Evolutionary conservation across 2,329 filamentous ascomycete genomes (phyloP), one percentile per base, ranked within the genome.

Genomic region (Lecanicillium sp.): DNA sequence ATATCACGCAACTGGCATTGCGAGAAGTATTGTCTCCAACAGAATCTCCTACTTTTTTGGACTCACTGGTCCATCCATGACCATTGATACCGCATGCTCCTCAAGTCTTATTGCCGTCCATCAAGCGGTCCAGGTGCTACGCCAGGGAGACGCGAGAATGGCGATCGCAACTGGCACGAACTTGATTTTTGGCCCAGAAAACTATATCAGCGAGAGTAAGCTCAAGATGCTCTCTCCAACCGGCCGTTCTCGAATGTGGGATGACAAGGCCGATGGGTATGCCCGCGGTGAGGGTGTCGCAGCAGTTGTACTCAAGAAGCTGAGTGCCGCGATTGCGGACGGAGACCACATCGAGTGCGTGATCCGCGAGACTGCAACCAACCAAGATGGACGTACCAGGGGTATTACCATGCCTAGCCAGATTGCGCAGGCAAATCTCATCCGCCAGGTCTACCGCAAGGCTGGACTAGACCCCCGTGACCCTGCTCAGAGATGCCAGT

Each of bases 221-320:
- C 56, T 73, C 36, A 70, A 71, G 53, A 69, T 70, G 65, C 52
- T 70, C 21, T 75, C 73, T 1, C 69, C 75, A 26, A 68, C 67
- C 1, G 74, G 74, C 1, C 64, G 69, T 20, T 77, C 69, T 23
- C 68, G 67, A 42, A 74, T 72, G 52, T 44, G 49, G 39, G 37
- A 60, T 56, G 33, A 55, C 40, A 14, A 50, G 49, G 9, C 53
- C 55, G 40, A 6, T 37, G 81, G 80, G 0, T 84, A 80, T 54
- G 77, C 72, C 0, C 70, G 79, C 9, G 79, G 76, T 9, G 79
- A 82, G 53, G 78, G 77, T 2, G 69, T 72, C 26, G 73, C 66
- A 3, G 65, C 73, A 37, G 53, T 82, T 4, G 56, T 80, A 5
- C 57, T 82, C 10, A 82, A 82, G 61, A 70, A 67, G 1, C 64